Evolutionary conservation across 371 early-diverging fungal genomes (phyloP).

Genomic region (Mucor mucedo): DNA sequence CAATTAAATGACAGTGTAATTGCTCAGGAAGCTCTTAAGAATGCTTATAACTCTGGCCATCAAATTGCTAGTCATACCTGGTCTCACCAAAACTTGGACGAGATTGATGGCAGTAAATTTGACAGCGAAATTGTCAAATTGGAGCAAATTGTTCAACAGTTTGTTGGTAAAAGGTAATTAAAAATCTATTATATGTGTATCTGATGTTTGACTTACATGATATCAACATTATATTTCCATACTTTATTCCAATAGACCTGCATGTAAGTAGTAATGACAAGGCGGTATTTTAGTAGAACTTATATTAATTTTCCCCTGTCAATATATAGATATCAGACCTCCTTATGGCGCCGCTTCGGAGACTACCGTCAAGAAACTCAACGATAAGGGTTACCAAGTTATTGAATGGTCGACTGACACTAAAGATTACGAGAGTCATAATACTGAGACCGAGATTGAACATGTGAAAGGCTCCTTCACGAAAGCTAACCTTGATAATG

Average conservation of each 20-base stretch:
- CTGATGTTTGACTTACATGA: background rate
- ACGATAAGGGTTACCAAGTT: constrained; percentile 45
- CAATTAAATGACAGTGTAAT: background rate
- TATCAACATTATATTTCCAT: background rate
- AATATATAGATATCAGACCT: constrained; percentile 46
- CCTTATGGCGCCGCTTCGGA: constrained; percentile 47
- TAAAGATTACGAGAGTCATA: constrained; percentile 49
- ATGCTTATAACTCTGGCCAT: constrained; percentile 46
- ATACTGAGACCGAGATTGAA: constrained; percentile 27
- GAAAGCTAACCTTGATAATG: constrained; percentile 4
- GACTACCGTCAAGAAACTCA: constrained; percentile 31
- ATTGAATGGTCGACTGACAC: constrained; percentile 63
- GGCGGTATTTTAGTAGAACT: background rate
- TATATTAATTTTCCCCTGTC: constrained; percentile 20
- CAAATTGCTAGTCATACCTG: constrained; percentile 67
- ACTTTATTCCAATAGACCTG: constrained; percentile 29
- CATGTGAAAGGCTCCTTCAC: constrained; percentile 5
- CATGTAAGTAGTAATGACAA: constrained; percentile 31
- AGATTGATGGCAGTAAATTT: constrained; percentile 26
- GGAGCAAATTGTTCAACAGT: constrained; percentile 29
- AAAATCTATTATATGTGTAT: background rate
- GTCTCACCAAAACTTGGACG: constrained; percentile 48
- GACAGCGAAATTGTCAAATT: constrained; percentile 32
- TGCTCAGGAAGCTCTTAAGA: constrained; percentile 35
- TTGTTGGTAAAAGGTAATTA: constrained; percentile 35